These are phyloP conservation scores for Candida gorgasii DNA, from an alignment of 805 yeast genomes.

Conservation along the genomic window DNA sequence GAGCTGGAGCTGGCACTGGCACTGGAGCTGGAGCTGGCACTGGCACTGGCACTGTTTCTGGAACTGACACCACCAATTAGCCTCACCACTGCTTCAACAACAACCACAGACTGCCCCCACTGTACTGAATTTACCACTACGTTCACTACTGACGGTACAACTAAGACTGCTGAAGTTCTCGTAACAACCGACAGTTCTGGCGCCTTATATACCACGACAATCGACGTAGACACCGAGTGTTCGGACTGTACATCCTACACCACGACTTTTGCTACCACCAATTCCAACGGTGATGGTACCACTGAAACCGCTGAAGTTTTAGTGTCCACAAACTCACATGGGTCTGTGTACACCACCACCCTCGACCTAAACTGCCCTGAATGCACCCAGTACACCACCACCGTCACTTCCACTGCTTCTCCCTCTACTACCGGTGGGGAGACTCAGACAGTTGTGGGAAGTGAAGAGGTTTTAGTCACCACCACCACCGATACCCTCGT, in stretches of 20 bases:
- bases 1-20: slow-evolving; percentile 14
- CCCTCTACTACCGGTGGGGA: slow-evolving; percentile 5
- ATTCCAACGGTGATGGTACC: slow-evolving; percentile 12
- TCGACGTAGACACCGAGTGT: slow-evolving; percentile 1
- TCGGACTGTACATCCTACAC: slow-evolving; percentile 19
- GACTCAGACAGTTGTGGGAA: background rate
- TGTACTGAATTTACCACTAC: slow-evolving; percentile 15
- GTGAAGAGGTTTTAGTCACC: background rate
- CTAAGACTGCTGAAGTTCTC: slow-evolving; percentile 4
- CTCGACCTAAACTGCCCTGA: slow-evolving; percentile 13
- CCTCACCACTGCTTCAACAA: slow-evolving; percentile 19
- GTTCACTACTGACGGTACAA: slow-evolving; percentile 11
- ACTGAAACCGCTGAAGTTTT: slow-evolving; percentile 11
- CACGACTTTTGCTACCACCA: slow-evolving; percentile 12
- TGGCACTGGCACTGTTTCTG: slow-evolving; percentile 15
- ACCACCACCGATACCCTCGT: background rate
- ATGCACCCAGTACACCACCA: slow-evolving; percentile 15
- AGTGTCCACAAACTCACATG: slow-evolving; percentile 15
- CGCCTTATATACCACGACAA: slow-evolving; percentile 1
- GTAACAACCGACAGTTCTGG: slow-evolving; percentile 14
- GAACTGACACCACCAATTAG: slow-evolving; percentile 15
- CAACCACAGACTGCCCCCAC: slow-evolving; percentile 3
- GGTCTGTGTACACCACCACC: slow-evolving; percentile 20
- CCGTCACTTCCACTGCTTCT: slow-evolving; percentile 12
- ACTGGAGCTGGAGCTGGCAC: slow-evolving; percentile 11